These are phyloP conservation scores for Exophiala oligosperma DNA, from an alignment of 2,329 filamentous ascomycete species.

Conservation along the genomic window DNA sequence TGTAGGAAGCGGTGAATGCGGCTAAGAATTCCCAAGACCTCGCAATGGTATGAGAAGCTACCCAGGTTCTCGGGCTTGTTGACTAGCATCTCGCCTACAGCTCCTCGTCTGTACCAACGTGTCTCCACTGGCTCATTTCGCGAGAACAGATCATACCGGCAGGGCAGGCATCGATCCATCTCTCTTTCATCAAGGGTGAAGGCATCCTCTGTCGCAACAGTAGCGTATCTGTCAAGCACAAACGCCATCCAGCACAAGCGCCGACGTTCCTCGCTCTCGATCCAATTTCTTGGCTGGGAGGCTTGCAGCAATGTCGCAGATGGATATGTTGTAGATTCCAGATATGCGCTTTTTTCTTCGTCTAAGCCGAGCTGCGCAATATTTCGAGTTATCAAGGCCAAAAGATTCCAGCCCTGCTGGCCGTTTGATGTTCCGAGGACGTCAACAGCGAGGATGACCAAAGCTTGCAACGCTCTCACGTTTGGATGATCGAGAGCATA, in stretches of 20 bases:
- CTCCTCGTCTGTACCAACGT: constrained; percentile 66
- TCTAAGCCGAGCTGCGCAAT: constrained; percentile 85
- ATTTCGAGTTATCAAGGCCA: constrained; percentile 82
- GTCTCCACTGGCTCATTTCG: constrained; percentile 84
- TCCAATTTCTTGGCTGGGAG: constrained; percentile 78
- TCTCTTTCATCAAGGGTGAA: constrained; percentile 87
- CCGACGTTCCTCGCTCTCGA: constrained; percentile 83
- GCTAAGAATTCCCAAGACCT: constrained; percentile 84
- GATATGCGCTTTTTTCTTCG: constrained; percentile 77
- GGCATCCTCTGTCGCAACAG: constrained; percentile 86
- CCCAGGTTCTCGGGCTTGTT: constrained; percentile 77
- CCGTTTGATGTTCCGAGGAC: constrained; percentile 84
- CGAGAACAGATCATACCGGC: constrained; percentile 81
- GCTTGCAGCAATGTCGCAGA: constrained; percentile 83
- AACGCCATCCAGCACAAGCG: constrained; percentile 95
- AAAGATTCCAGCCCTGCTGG: constrained; percentile 86
- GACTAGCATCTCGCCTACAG: constrained; percentile 17
- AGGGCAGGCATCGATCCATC: constrained; percentile 82
- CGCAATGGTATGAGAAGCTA: constrained; percentile 86
- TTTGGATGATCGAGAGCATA: constrained; percentile 89
- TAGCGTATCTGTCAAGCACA: constrained; percentile 84
- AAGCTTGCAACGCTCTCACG: constrained; percentile 80
- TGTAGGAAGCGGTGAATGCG: constrained; percentile 88
- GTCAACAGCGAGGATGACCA: constrained; percentile 84
- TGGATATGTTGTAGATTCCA: constrained; percentile 73